Percentiles rank a stretch among this genome's conserved stretches.
phyloP scores from a whole-genome alignment of 768 basidiomycete genomes.

The Pleurotus giganteus region DNA sequence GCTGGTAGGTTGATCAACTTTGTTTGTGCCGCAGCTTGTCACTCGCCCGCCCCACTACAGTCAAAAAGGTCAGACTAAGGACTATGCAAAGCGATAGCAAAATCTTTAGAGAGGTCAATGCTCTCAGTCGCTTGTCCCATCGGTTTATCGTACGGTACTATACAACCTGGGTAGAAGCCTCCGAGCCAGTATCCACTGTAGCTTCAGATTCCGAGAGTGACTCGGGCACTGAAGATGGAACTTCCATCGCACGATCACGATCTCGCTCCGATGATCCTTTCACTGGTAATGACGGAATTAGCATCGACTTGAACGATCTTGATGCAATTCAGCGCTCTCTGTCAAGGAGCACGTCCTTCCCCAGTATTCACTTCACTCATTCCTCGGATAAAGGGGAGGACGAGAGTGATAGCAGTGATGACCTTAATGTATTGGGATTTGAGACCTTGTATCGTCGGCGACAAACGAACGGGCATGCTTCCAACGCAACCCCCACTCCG shows the following conservation, averaged over 20 bases:
- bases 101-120: constrained; percentile 90
- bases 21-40: not conserved
- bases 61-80: constrained; percentile 87
- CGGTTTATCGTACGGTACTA: constrained; percentile 91
- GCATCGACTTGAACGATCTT: constrained; percentile 60
- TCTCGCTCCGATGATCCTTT: constrained; percentile 11
- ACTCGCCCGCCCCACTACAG: constrained; percentile 29
- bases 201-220: constrained; percentile 53
- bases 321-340: constrained; percentile 42
- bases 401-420: constrained; percentile 33
- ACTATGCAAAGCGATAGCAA: constrained; percentile 78
- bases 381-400: constrained; percentile 29
- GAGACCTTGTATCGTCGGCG: constrained; percentile 24
- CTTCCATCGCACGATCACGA: constrained; percentile 48
- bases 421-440: constrained; percentile 34
- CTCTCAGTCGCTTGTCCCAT: constrained; percentile 83
- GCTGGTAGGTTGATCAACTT: constrained; percentile 47
- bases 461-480: constrained; percentile 9
- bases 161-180: constrained; percentile 85
- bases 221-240: constrained; percentile 43
- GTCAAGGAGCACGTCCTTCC: constrained; percentile 59
- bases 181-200: constrained; percentile 48
- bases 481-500: constrained; percentile 7
- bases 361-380: constrained; percentile 78
- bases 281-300: constrained; percentile 53